Conservation (phyloP, 1,139 yeast species). For the Saccharomyces pastorianus region DNA sequence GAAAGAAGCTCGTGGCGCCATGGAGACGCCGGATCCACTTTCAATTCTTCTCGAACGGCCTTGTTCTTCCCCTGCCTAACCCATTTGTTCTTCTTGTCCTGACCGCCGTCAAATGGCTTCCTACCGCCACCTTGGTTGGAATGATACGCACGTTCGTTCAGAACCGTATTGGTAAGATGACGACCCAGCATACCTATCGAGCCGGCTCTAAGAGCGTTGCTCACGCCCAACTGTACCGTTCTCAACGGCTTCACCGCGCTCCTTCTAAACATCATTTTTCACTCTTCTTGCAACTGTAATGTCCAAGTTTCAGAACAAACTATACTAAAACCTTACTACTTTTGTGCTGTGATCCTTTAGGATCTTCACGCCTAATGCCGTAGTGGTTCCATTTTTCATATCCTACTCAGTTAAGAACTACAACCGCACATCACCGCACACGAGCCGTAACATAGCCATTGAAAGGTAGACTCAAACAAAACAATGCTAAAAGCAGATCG, state of each 20-base stretch:
- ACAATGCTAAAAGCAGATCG: neutral
- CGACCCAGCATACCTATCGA: neutral
- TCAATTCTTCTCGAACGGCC: neutral
- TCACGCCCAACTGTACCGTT: neutral
- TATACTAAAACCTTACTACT: no score
- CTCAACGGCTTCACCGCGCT: neutral
- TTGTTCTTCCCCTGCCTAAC: neutral
- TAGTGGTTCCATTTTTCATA: neutral
- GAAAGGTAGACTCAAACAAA: neutral
- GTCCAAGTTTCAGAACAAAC: neutral
- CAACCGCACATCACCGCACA: neutral
- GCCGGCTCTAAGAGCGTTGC: neutral
- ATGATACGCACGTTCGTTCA: neutral
- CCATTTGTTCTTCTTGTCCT: neutral
- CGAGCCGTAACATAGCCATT: neutral
- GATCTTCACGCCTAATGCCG: neutral
- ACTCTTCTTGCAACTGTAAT: neutral
- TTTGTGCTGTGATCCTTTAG: neutral
- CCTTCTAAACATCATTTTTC: neutral
- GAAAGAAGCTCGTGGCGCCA: conserved; percentile 36
- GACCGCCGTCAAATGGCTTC: neutral
- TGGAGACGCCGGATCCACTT: conserved; percentile 26
- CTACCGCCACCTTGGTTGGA: neutral
- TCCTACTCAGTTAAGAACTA: neutral
- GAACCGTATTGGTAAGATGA: neutral